Percentiles rank a stretch among this genome's conserved stretches.
Evolutionary conservation across 1,284 basidiomycete species (phyloP).

Genomic region (Vanrija pseudolonga): DNA sequence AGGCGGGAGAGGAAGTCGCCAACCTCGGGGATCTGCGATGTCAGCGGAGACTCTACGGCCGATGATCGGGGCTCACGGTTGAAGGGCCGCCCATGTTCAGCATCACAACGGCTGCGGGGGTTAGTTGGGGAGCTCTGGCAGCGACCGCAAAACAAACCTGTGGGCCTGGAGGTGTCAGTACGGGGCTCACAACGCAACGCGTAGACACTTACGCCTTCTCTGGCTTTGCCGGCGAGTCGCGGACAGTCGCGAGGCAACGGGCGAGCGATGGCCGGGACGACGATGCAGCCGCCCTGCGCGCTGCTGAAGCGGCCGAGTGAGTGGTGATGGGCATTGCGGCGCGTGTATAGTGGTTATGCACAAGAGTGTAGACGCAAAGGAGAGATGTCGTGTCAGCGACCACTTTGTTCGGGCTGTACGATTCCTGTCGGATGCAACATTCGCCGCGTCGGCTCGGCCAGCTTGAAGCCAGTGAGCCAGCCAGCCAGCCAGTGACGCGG

Average conservation of each 20-base stretch:
- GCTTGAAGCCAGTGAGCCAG: too few species aligned
- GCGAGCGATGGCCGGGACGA: not conserved
- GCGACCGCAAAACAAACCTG: conserved; percentile 1
- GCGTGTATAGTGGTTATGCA: too few species aligned
- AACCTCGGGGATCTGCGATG: conserved; percentile 73
- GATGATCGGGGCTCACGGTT: conserved; percentile 57
- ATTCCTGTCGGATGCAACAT: too few species aligned
- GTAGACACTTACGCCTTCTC: conserved; percentile 5
- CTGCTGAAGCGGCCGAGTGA: too few species aligned
- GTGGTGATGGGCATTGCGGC: too few species aligned
- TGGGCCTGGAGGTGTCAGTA: conserved; percentile 7
- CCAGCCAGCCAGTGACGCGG: too few species aligned
- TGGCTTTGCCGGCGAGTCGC: conserved; percentile 4
- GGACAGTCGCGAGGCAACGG: conserved; percentile 6
- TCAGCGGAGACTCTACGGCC: not conserved
- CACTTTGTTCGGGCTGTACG: too few species aligned
- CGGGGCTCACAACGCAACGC: not conserved
- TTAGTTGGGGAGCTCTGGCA: not conserved
- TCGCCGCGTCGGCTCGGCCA: too few species aligned
- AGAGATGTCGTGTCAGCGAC: too few species aligned
- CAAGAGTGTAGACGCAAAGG: too few species aligned
- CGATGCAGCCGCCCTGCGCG: too few species aligned
- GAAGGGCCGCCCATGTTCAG: conserved; percentile 98
- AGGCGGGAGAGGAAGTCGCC: conserved; percentile 87
- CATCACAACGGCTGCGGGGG: conserved; percentile 75